These are phyloP conservation scores for Mortierella sp. DNA, from an alignment of 371 early-diverging fungal species.

Conservation along the genomic window DNA sequence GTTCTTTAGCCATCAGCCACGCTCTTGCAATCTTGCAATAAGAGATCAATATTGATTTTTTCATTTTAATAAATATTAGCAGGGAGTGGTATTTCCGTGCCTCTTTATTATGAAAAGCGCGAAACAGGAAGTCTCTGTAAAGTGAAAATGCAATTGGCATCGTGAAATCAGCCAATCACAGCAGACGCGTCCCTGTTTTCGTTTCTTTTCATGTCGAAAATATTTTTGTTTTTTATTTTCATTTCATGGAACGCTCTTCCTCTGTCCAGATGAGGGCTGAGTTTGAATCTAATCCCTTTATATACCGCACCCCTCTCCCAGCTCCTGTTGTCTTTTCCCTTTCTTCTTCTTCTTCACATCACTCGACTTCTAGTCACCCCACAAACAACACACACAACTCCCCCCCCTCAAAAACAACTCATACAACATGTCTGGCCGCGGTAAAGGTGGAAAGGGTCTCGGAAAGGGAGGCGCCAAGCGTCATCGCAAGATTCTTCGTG, in stretches of 20 bases:
- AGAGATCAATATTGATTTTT: no score
- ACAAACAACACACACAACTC: conserved; percentile 19
- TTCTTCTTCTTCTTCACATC: no score
- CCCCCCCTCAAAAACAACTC: conserved; percentile 8
- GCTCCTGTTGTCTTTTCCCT: no score
- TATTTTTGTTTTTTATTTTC: background rate
- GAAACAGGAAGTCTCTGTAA: background rate
- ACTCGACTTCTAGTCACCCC: background rate
- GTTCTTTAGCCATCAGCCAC: no score
- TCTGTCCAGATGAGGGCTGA: background rate
- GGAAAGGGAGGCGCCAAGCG: conserved; percentile 99
- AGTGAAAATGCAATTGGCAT: background rate
- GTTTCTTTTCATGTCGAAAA: background rate
- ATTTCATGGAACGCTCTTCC: background rate
- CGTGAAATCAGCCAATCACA: background rate
- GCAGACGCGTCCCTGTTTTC: background rate
- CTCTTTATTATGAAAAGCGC: no score
- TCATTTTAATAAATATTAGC: no score
- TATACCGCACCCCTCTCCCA: no score
- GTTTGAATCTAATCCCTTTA: background rate
- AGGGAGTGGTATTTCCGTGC: no score
- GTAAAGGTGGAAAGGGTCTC: conserved; percentile 98
- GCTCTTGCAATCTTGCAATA: no score
- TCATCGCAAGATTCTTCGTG: conserved; percentile 99
- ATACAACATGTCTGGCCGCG: conserved; percentile 90